Base-by-base conservation (phyloP, 2,329 filamentous ascomycete genomes). In the Fusarium nodosum region DNA sequence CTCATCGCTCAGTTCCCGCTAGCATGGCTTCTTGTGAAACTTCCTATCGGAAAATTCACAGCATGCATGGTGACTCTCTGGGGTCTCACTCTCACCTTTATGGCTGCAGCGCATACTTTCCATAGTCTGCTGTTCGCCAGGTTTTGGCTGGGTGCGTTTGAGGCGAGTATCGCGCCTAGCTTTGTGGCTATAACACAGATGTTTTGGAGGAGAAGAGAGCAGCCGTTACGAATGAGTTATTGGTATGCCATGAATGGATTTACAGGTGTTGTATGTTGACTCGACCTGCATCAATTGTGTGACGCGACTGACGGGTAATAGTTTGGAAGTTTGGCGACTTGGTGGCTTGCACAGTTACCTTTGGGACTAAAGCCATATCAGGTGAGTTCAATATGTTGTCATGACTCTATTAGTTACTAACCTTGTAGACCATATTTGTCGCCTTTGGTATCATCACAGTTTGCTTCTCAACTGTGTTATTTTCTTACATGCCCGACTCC, bases 401-500 rank as follows among this genome's bases (percentile, higher is more conserved):
- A 20, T 2, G 4, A 0, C 7, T 3, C 0, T 0, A 3, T 6
- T 5, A 2, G 0, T 6, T 24, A 38, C 30, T 67, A 1, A 70
- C 1, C 0, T 0, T 5, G 0, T 4, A 70, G 66, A 69, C 66
- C 0, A 78, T 80, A 22, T 79, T 79, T 28, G 72, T 79, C 1
- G 79, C 77, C 30, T 80, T 78, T 33, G 78, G 78, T 1, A 54
- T 60, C 2, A 68, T 81, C 72, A 83, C 84, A 0, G 82, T 87
- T 20, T 83, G 84, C 24, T 78, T 85, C 34, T 77, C 77, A 1
- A 50, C 81, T 0, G 72, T 85, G 15, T 83, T 91, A 7, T 82
- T 87, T 78, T 44, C 84, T 20, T 84, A 85, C 53, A 88, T 91
- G 82, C 90, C 90, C 0, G 89, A 91, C 69, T 89, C 87, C 0